Evolutionary conservation across 768 basidiomycete genomes (phyloP), one percentile per base, ranked within the genome.

Genomic region (Infundibulicybe gibba): DNA sequence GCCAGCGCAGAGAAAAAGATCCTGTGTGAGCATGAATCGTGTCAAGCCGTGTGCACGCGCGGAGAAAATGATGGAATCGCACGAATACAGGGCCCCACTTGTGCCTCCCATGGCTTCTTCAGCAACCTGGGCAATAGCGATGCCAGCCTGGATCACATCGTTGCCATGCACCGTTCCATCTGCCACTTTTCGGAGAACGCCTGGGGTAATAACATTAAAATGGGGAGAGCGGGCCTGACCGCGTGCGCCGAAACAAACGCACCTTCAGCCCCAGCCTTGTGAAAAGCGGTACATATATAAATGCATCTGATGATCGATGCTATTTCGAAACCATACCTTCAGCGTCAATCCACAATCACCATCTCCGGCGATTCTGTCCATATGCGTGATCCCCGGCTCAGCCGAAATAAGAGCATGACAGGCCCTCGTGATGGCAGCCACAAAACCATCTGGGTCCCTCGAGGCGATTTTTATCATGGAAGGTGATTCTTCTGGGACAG

Each of bases 331-430:
- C 34, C 46, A 14, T 48, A 72, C 73, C 68, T 77, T 76, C 32
- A 80, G 63, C 8, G 77, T 78, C 9, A 78, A 65, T 10, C 78
- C 78, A 48, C 76, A 78, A 53, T 80, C 78, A 4, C 94, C 94
- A 59, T 98, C 94, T 20, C 94, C 94, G 2, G 90, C 89, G 44
- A 97, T 85, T 48, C 79, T 85, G 62, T 99, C 95, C 82, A 91
- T 87, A 15, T 76, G 68, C 12, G 94, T 97, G 50, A 99, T 92
- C 54, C 94, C 92, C 1, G 87, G 81, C 62, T 97, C 94, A 6
- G 86, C 87, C 6, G 66, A 67, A 49, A 92, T 78, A 50, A 97
- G 66, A 2, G 80, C 81, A 15, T 78, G 60, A 51, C 84, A 85
- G 1, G 85, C 85, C 16, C 71, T 69, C 55, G 71, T 66, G 30